Conservation (phyloP, 441 rosid species). For the Dalechampia spathulata region DNA sequence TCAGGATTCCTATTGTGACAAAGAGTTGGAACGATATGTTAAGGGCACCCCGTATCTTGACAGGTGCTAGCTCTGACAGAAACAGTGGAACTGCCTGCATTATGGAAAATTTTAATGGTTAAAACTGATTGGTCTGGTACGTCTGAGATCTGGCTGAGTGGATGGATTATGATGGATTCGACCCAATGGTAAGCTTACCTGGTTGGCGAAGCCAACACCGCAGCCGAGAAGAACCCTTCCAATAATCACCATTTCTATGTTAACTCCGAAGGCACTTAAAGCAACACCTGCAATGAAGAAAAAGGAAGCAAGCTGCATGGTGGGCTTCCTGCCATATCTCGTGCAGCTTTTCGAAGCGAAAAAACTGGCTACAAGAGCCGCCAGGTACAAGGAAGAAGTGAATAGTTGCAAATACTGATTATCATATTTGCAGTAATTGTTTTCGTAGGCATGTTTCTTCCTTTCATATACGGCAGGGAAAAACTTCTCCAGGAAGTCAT, state of each 20-base stretch:
- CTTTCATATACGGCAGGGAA: constrained; percentile 41
- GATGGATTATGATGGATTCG: no score
- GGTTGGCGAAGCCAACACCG: constrained; percentile 20
- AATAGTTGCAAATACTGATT: constrained; percentile 15
- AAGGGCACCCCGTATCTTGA: constrained; percentile 11
- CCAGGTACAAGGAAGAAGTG: constrained; percentile 18
- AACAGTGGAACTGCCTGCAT: constrained; percentile 18
- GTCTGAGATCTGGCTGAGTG: no score
- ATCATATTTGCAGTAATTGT: constrained; percentile 69
- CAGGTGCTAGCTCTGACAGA: constrained; percentile 16
- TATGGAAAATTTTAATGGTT: no score
- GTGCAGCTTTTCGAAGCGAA: constrained; percentile 18
- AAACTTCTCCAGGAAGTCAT: constrained; percentile 52
- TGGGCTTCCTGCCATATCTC: constrained; percentile 23
- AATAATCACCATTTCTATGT: constrained; percentile 13
- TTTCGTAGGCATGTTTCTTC: constrained; percentile 35
- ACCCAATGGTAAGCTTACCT: neutral
- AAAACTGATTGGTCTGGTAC: no score
- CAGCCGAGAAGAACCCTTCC: constrained; percentile 14
- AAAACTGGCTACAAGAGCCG: constrained; percentile 18
- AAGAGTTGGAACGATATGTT: constrained; percentile 14
- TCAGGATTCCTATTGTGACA: constrained; percentile 15
- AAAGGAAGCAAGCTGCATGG: constrained; percentile 22
- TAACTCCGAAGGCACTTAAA: constrained; percentile 9
- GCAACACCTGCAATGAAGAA: constrained; percentile 16